Evolutionary conservation across 345 rosid genomes (phyloP).

Genomic region (Mangifera indica): DNA sequence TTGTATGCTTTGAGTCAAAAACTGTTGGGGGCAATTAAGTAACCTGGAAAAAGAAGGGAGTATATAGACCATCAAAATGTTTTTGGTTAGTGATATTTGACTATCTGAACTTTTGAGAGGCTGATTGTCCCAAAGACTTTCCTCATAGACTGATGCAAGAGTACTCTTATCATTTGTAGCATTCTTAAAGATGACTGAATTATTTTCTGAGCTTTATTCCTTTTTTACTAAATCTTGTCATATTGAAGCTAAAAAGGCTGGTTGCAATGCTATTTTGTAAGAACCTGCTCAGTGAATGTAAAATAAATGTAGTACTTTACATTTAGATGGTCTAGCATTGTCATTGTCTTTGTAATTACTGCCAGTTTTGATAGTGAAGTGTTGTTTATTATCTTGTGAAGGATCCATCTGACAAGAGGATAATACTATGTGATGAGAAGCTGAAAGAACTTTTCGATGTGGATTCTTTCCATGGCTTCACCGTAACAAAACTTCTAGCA

Average conservation of each 20-base stretch:
- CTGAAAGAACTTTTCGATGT: constrained; percentile 53
- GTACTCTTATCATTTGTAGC: not conserved
- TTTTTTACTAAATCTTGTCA: not conserved
- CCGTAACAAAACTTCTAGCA: constrained; percentile 41
- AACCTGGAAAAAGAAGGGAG: not conserved
- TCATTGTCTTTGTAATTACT: not conserved
- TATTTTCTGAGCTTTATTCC: not conserved
- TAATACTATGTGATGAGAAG: constrained; percentile 47
- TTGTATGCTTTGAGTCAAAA: too few relatives aligned
- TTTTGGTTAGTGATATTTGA: not conserved
- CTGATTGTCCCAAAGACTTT: not conserved
- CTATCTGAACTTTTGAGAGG: not conserved
- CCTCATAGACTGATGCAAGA: not conserved
- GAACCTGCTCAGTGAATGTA: not conserved
- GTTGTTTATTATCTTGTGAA: constrained; percentile 26
- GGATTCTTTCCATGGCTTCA: constrained; percentile 49
- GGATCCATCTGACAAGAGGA: constrained; percentile 59
- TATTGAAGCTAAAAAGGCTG: not conserved
- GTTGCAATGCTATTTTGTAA: not conserved
- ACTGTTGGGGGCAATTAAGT: not conserved
- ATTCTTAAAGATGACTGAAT: not conserved
- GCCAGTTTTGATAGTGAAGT: not conserved
- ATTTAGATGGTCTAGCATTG: not conserved
- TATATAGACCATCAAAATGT: not conserved
- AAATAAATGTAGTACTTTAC: too few relatives aligned